Evolutionary conservation across 495 filamentous ascomycete species (phyloP).

Genomic region (Penicillium arizonense): DNA sequence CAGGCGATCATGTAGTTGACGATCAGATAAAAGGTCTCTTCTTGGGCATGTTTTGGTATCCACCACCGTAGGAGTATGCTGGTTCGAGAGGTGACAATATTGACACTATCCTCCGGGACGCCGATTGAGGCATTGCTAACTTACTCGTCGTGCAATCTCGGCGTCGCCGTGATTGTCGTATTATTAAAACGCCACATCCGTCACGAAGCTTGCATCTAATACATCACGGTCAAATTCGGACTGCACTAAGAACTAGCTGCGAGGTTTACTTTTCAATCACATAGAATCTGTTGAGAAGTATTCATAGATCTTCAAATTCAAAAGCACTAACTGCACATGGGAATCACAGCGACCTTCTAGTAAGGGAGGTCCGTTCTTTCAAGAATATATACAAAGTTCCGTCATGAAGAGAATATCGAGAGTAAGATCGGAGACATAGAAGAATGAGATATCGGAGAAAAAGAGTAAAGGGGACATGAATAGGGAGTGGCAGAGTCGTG

Average conservation of each 20-base stretch:
- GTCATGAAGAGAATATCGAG: conserved; percentile 5
- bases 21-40: too few relatives aligned
- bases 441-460: not conserved
- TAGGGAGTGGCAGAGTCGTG: conserved; percentile 1
- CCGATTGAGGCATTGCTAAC: conserved; percentile 28
- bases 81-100: conserved; percentile 4
- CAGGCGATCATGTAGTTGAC: too few relatives aligned
- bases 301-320: not conserved
- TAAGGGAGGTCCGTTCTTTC: not conserved
- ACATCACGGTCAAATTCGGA: too few relatives aligned
- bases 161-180: too few relatives aligned
- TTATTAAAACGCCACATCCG: too few relatives aligned
- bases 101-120: conserved; percentile 17
- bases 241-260: too few relatives aligned
- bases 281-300: too few relatives aligned
- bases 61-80: conserved; percentile 13
- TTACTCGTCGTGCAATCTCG: too few relatives aligned
- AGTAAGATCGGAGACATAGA: not conserved
- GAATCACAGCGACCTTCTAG: conserved; percentile 2
- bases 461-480: conserved; percentile 1
- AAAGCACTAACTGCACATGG: conserved; percentile 9
- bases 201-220: too few relatives aligned
- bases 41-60: too few relatives aligned
- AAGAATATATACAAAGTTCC: conserved; percentile 14
- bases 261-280: too few relatives aligned